Conservation (phyloP, 768 basidiomycete genomes). For the Lactarius akahatsu region DNA sequence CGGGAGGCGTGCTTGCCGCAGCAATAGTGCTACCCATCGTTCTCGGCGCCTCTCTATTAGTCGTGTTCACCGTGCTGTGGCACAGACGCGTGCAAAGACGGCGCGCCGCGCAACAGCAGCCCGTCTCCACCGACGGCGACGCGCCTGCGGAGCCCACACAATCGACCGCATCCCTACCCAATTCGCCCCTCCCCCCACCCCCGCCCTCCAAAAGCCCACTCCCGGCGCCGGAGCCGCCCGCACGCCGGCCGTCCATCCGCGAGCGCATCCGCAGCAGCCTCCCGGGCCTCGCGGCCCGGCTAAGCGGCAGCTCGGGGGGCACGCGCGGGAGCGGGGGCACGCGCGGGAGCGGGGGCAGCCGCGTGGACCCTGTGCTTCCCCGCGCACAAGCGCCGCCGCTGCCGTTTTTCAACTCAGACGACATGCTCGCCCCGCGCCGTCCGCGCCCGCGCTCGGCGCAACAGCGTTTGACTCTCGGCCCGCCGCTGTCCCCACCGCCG, state of each 20-base stretch:
- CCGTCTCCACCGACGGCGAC: not conserved
- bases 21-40: slow-evolving; percentile 7
- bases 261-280: slow-evolving; percentile 7
- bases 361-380: slow-evolving; percentile 17
- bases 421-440: slow-evolving; percentile 19
- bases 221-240: not conserved
- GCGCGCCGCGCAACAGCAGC: not conserved
- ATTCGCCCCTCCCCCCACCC: not conserved
- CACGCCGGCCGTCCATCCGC: not conserved
- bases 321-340: not conserved
- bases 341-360: slow-evolving; percentile 2
- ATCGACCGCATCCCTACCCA: not conserved
- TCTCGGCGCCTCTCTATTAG: not conserved
- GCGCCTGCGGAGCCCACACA: not conserved
- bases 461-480: not conserved
- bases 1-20: not conserved
- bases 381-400: not conserved
- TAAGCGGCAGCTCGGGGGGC: not conserved
- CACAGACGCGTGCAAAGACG: not conserved
- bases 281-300: not conserved
- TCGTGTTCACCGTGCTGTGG: slow-evolving; percentile 2
- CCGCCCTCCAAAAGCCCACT: not conserved
- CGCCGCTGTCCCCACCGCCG: not conserved
- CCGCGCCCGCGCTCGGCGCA: not conserved
- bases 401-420: slow-evolving; percentile 9